Evolutionary conservation across 352 stramenopile species (phyloP), one percentile per base, ranked within the genome.

Genomic region (Globisporangium solare): DNA sequence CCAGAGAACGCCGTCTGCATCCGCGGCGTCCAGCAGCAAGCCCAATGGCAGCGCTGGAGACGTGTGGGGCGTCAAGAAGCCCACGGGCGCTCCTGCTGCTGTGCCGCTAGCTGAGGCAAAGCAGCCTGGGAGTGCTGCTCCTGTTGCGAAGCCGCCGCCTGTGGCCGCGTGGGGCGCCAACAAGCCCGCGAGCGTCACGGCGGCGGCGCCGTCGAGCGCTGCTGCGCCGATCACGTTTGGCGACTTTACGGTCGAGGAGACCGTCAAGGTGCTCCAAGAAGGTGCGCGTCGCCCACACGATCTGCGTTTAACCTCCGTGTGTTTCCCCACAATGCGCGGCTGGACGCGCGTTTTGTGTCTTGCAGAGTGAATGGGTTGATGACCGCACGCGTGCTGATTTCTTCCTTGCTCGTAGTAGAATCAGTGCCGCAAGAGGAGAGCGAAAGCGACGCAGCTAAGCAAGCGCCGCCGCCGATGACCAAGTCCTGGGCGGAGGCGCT

Each of bases 211-310:
- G 10, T 21, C 20, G 1, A 21, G 15, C 18, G 42, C 42, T 24
- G 22, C 17, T n/a, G n/a, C 17, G 45, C 57, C 76, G 32, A 83
- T 92, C 66, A 86, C 67, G 48, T 93, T 93, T 53, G 83, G 83
- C 37, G 83, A 94, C 56, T 94, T 94, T 39, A 87, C 83, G 17
- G 24, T 74, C 10, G 83, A 88, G 61, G 83, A 93, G 53, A 85
- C 74, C 15, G 59, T 78, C 47, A 58, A 68, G 14, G 67, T 68
- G 49, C 56, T 86, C 27, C 62, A 75, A 41, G 60, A 78, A 60
- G 73, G 77, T 88, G 32, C n/a, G n/a, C n/a, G n/a, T n/a, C n/a
- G n/a, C n/a, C n/a, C n/a, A n/a, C n/a, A n/a, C n/a, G n/a, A n/a
- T n/a, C n/a, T n/a, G n/a, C n/a, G n/a, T n/a, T n/a, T n/a, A n/a